Base-by-base conservation (phyloP, 805 yeast species). In the Wickerhamiella kurtzmanii region DNA sequence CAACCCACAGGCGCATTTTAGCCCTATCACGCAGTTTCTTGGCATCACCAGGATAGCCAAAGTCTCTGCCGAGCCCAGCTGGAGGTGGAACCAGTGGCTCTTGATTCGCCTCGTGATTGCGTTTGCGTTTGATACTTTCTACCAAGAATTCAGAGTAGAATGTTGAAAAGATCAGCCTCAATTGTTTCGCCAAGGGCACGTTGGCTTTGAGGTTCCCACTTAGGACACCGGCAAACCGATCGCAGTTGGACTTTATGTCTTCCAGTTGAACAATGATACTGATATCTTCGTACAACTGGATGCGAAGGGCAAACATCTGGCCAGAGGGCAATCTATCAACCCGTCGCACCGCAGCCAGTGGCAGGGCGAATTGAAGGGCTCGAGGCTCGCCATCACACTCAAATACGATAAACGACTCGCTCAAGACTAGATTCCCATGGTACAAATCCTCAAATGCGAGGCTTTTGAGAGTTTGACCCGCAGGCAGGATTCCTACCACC, bases 1-100 rank as follows among this genome's bases (percentile, higher is more conserved):
- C 96, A 59, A 84, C 86, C 99, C 99, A 92, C 46, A 87, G 68
- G 56, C 89, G 80, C 74, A 89, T 76, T 54, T 88, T 89, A 3
- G 87, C 71, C 55, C 84, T 81, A 59, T 89, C 96, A 46, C 85
- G 76, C 44, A 77, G 66, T 50, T 78, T 79, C 50, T 74, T 74
- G 2, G 94, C 74, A 60, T 85, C 86, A 0, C 98, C 98, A 0
- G 98, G 98, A 60, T 80, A 92, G 53, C 83, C 81, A 65, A 79
- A 89, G 11, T 66, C 65, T 58, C 82, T 74, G 0, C 99, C 99
- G 20, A 92, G 68, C 0, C 99, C 99, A 20, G 94, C 94, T 0
- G 94, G 87, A 0, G 86, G 76, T 3, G 58, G 53, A 4, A 48
- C 46, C 22, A 49, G 46, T 21, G 28, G 45, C 21, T 47, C 50